Evolutionary conservation across 2,329 filamentous ascomycete genomes (phyloP).

Genomic region (Phyllosticta citriasiana): DNA sequence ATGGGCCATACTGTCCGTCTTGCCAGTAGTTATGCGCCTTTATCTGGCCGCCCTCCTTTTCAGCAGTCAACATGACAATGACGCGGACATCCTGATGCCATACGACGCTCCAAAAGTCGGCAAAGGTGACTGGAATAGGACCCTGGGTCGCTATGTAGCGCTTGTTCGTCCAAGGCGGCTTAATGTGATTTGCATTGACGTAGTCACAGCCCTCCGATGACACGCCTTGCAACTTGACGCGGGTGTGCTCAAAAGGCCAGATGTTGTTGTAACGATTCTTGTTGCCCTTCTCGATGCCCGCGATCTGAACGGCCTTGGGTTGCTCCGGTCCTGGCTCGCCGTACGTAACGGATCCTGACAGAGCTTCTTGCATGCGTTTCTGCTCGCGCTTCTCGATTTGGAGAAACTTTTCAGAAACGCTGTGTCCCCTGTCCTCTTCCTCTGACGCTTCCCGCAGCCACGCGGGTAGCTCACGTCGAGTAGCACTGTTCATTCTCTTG

Average conservation of each 20-base stretch:
- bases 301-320: slow-evolving; percentile 56
- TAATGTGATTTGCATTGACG: slow-evolving; percentile 84
- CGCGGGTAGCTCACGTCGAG: slow-evolving; percentile 49
- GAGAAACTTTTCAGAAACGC: slow-evolving; percentile 73
- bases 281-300: slow-evolving; percentile 83
- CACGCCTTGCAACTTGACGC: slow-evolving; percentile 67
- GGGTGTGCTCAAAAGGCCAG: slow-evolving; percentile 85
- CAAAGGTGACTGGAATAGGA: slow-evolving; percentile 83
- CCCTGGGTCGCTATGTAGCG: slow-evolving; percentile 93
- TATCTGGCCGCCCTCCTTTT: slow-evolving; percentile 82
- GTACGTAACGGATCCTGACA: slow-evolving; percentile 51
- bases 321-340: slow-evolving; percentile 34
- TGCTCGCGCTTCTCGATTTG: slow-evolving; percentile 77
- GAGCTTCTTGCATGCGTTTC: slow-evolving; percentile 79
- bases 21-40: slow-evolving; percentile 96
- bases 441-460: slow-evolving; percentile 69
- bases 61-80: slow-evolving; percentile 92
- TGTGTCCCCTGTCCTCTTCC: slow-evolving; percentile 62
- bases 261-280: slow-evolving; percentile 99
- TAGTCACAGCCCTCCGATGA: slow-evolving; percentile 72
- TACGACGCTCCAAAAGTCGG: slow-evolving; percentile 94
- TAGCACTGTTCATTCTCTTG: slow-evolving; percentile 36
- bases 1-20: slow-evolving; percentile 62
- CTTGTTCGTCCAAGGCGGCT: slow-evolving; percentile 73
- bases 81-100: slow-evolving; percentile 96